Evolutionary conservation across 352 stramenopile species (phyloP), one percentile per base, ranked within the genome.

Genomic region (Phytophthora fragariae): DNA sequence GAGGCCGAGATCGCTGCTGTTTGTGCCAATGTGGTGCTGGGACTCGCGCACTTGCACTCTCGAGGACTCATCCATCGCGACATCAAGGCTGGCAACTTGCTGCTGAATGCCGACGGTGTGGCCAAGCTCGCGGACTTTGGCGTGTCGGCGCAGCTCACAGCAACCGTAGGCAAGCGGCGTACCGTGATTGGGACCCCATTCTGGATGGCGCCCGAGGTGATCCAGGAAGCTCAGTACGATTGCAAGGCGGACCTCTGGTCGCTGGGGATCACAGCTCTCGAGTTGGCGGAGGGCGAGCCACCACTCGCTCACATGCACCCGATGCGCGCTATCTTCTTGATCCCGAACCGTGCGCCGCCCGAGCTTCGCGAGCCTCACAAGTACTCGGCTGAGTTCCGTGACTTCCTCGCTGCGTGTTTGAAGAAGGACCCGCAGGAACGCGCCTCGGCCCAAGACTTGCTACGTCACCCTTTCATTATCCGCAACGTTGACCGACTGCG

Each of bases 171-270:
- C 58, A 97, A 97, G 73, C 90, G 92, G n/a, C 88, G 93, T 50
- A 97, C 92, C 9, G 91, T 97, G 33, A 92, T 97, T 46, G 92
- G 92, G 27, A 97, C 92, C 17, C 92, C 92, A 6, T 98, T 96
- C 74, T 98, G 92, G 91, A 97, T 98, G 92, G 92, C 92, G 21
- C 92, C 92, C 5, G 92, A 98, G 65, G 92, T 98, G 39, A 97
- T 98, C 53, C 85, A 93, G 68, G 81, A 97, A 80, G 85, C 92
- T 19, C 76, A 90, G 57, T 96, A 97, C 69, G 88, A 97, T 65
- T 77, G 82, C 55, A 96, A 95, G 63, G 88, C 86, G 14, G 88
- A 95, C 44, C 84, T 95, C 57, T 95, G 87, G 87, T 94, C 86
- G 39, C 75, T 96, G 37, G 89, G 92, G 0, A 97, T 98, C 72